Evolutionary conservation across 129 eudicot species (phyloP), one percentile per base, ranked within the genome.

Genomic region (Chrysanthemum makinoi): DNA sequence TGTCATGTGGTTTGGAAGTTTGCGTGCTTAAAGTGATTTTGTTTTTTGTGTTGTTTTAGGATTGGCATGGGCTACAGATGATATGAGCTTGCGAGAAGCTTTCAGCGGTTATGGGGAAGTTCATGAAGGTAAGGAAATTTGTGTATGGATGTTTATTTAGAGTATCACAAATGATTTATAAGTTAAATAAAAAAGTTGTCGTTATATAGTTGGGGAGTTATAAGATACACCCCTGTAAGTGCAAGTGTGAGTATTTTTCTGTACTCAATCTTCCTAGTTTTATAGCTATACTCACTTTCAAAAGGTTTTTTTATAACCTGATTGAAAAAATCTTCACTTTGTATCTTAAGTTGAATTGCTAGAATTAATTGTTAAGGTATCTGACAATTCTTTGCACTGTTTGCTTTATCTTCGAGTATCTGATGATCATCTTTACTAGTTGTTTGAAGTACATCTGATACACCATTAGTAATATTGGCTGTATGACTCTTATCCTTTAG

Each of bases 21-120:
- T 57, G 17, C 33, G 43, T 28, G 17, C n/a, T 76, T 4, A 4
- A 64, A 22, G 14, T 71, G 33, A 52, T 61, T n/a, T 66, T 73
- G 53, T 26, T 16, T 19, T 22, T 50, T 72, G 28, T 10, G 22
- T 10, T 69, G 19, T 75, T 86, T 77, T 81, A 94, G 98, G 98
- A 69, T 85, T 94, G 68, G 83, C 98, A 2, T 94, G 86, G 73
- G 72, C 65, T 60, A 82, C 90, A 6, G 96, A 89, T 78, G 98
- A 94, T 50, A 51, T 13, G 51, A 75, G 84, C 71, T 72, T 94
- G 54, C 24, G 77, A 60, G 95, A 94, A 44, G 88, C 95, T 78
- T 94, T 94, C 60, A 47, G 65, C 12, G 82, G 80, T 11, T 89
- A 94, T 63, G 96, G 98, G 22, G 86, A 82, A 20, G 96, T 94